Evolutionary conservation across 139 green algal species (phyloP), one percentile per base, ranked within the genome.

Genomic region (Diplosphaera chodatii): DNA sequence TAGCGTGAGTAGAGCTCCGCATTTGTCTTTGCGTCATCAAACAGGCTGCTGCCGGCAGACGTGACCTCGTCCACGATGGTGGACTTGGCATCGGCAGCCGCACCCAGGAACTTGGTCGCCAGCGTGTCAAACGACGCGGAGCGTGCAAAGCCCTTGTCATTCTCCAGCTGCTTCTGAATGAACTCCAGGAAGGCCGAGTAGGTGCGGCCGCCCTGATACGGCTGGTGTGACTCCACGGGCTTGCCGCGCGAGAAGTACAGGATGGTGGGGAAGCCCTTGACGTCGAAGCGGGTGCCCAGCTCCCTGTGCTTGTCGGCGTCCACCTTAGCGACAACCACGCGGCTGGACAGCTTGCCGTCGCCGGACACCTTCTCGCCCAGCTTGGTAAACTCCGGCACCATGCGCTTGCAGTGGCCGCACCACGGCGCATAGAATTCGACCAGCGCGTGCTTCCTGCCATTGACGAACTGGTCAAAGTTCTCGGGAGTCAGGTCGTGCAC

Each of bases 221-320:
- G 37, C 37, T 8, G 8, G 37, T 48, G 37, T 48, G 37, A 48
- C 37, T 82, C 79, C 40, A 80, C 64, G 2, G 84, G 65, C 76
- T 90, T 88, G 73, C 89, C 90, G 1, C 87, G 75, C 0, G 64
- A 13, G 67, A 95, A 89, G 71, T 69, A 91, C 79, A 94, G 94
- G 82, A 96, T 66, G 37, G 91, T 96, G 69, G 91, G 91, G 78
- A 96, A 96, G 67, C 90, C 90, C 15, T 64, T 29, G 16, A 96
- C 89, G 20, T 75, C 89, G 79, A 93, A 96, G 22, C 71, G 73
- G 66, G 87, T 78, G 22, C 91, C 91, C 41, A 96, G 55, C 0
- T 40, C 67, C 25, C 84, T 79, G 73, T 96, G 90, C 6, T 74
- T 69, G 48, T 96, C 90, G 20, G 91, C 91, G 66, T 96, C 77